Evolutionary conservation across 495 filamentous ascomycete genomes (phyloP), one percentile per base, ranked within the genome.

Genomic region (Gamarada debralockiae): DNA sequence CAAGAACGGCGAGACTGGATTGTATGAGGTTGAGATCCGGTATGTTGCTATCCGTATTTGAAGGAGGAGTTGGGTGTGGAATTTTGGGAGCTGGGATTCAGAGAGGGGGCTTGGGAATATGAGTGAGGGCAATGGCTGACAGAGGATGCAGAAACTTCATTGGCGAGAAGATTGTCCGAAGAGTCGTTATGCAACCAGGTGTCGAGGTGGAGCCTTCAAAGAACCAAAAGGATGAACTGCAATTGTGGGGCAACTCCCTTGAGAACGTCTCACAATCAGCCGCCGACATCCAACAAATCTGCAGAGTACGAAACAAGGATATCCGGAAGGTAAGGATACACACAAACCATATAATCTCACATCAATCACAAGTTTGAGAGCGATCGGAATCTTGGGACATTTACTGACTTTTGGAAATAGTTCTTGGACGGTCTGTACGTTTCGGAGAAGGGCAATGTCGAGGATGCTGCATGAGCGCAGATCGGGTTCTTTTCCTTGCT

Each of bases 371-470:
- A 27, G 29, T 47, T 17, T 52, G 14, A n/a, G 3, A 21, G n/a
- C n/a, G n/a, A n/a, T n/a, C n/a, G n/a, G 27, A 31, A 36, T 15
- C 13, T 3, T 1, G 23, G 25, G 7, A 53, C 20, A 36, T 33
- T 39, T 34, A 17, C 37, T 41, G 17, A 55, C 47, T 34, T 39
- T 14, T 46, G 3, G 9, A 55, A 31, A 43, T 63, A 97, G 93
- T 98, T 98, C 86, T 82, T 98, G 82, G 93, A 98, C 77, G 93
- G 93, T 83, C 78, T 98, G 72, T 98, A 97, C 79, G 93, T 97
- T 65, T 96, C 91, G 63, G 92, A 98, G 89, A 84, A 85, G 79
- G 84, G 85, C 72, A 95, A 98, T 63, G 77, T 78, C 60, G 87
- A 88, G 67, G 87, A n/a, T n/a, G n/a, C 84, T 48, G 65, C 59